Conservation (phyloP, 768 basidiomycete genomes). For the Ephemerocybe angulata region DNA sequence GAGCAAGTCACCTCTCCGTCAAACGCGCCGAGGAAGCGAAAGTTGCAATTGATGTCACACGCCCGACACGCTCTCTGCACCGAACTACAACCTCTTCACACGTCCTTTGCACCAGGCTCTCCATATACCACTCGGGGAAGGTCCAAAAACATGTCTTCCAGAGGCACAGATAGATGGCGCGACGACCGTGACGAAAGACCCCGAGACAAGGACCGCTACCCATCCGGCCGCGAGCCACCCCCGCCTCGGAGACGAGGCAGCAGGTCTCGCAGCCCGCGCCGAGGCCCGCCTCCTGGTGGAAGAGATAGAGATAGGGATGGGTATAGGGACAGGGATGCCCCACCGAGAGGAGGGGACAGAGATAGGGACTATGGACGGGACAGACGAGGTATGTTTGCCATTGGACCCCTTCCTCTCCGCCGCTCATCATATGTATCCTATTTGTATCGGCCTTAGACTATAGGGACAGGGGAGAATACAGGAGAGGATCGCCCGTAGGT, state of each 20-base stretch:
- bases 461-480: not conserved
- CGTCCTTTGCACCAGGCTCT: not conserved
- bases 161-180: conserved; percentile 49
- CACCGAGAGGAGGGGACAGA: conserved; percentile 12
- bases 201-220: conserved; percentile 38
- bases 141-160: conserved; percentile 50
- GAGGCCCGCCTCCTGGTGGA: conserved; percentile 24
- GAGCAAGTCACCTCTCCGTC: not conserved
- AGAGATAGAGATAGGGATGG: conserved; percentile 8
- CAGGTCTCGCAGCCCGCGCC: conserved; percentile 12
- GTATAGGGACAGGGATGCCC: too few relatives aligned
- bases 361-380: conserved; percentile 29
- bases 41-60: not conserved
- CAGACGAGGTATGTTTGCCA: conserved; percentile 19
- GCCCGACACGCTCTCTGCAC: not conserved
- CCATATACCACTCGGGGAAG: not conserved
- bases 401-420: too few relatives aligned
- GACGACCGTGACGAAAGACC: conserved; percentile 47
- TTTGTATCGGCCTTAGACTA: too few relatives aligned
- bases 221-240: conserved; percentile 18
- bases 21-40: not conserved
- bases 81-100: not conserved
- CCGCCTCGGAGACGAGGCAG: conserved; percentile 27
- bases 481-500: conserved; percentile 1
- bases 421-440: too few relatives aligned